These are phyloP conservation scores for Rhizopogon sp. DNA, from an alignment of 768 basidiomycete species.

Conservation along the genomic window DNA sequence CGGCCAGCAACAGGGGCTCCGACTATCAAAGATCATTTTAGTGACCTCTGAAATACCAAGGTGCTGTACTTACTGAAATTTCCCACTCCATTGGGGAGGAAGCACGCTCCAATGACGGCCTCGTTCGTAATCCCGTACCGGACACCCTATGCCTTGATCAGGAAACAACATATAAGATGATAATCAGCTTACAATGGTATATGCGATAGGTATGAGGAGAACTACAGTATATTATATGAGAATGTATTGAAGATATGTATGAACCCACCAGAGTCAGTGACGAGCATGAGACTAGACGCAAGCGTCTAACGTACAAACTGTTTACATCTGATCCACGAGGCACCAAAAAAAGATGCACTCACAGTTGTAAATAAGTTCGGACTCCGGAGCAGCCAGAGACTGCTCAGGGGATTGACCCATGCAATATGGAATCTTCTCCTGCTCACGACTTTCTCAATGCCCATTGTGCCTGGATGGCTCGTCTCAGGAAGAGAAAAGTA, in stretches of 20 bases:
- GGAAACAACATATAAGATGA: background rate
- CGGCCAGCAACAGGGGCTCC: too few relatives aligned
- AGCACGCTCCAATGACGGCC: slow-evolving; percentile 26
- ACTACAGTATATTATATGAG: slow-evolving; percentile 7
- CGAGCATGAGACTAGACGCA: too few relatives aligned
- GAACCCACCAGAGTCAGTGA: too few relatives aligned
- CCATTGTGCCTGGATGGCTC: too few relatives aligned
- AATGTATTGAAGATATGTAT: background rate
- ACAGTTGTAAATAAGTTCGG: too few relatives aligned
- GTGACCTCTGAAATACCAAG: too few relatives aligned
- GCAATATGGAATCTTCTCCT: slow-evolving; percentile 24
- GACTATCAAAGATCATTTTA: too few relatives aligned
- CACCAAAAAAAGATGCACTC: too few relatives aligned
- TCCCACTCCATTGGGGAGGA: slow-evolving; percentile 30
- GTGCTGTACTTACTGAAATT: slow-evolving; percentile 25
- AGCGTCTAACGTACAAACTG: too few relatives aligned
- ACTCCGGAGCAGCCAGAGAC: too few relatives aligned
- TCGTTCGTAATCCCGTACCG: slow-evolving; percentile 23
- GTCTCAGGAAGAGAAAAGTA: background rate
- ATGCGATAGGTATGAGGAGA: slow-evolving; percentile 30
- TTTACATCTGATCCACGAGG: too few relatives aligned
- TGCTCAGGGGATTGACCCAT: slow-evolving; percentile 47
- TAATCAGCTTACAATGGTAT: slow-evolving; percentile 19
- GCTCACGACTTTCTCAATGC: slow-evolving; percentile 23
- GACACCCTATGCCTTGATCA: slow-evolving; percentile 20